phyloP scores from a whole-genome alignment of 2,329 filamentous ascomycete species.

The Ramichloridium luteum region DNA sequence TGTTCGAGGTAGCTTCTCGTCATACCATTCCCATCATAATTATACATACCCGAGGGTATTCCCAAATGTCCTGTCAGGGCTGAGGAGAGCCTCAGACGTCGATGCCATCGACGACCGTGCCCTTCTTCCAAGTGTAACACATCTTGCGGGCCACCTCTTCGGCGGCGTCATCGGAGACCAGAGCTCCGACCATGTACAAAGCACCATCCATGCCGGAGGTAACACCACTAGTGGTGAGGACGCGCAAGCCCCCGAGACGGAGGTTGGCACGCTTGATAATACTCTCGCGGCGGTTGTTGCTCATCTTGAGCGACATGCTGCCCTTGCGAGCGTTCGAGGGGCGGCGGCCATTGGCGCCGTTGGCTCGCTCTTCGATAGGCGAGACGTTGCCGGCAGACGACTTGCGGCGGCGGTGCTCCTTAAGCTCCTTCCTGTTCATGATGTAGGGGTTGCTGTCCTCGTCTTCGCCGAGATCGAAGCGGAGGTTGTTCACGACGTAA shows the following conservation, averaged over 20 bases:
- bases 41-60: slow-evolving; percentile 3
- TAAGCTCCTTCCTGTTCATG: slow-evolving; percentile 49
- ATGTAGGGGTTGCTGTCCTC: slow-evolving; percentile 77
- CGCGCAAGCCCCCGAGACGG: slow-evolving; percentile 54
- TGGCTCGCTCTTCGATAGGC: slow-evolving; percentile 20
- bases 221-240: slow-evolving; percentile 70
- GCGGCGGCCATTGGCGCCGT: slow-evolving; percentile 29
- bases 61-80: slow-evolving; percentile 6
- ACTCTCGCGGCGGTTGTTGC: slow-evolving; percentile 63
- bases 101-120: slow-evolving; percentile 69
- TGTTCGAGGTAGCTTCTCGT: slow-evolving; percentile 16
- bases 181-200: slow-evolving; percentile 71
- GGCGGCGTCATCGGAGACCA: slow-evolving; percentile 66
- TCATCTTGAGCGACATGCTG: slow-evolving; percentile 68
- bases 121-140: slow-evolving; percentile 80
- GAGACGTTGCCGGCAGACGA: slow-evolving; percentile 28
- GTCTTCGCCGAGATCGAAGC: slow-evolving; percentile 67
- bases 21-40: slow-evolving; percentile 4
- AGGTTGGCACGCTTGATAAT: slow-evolving; percentile 66
- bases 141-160: slow-evolving; percentile 61
- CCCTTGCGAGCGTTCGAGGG: slow-evolving; percentile 51
- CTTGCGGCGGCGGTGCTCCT: slow-evolving; percentile 37
- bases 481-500: slow-evolving; percentile 84
- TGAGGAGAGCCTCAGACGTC: no score
- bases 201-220: slow-evolving; percentile 72